Evolutionary conservation across 2,329 filamentous ascomycete species (phyloP), one percentile per base, ranked within the genome.

Genomic region (Aureobasidium lini): DNA sequence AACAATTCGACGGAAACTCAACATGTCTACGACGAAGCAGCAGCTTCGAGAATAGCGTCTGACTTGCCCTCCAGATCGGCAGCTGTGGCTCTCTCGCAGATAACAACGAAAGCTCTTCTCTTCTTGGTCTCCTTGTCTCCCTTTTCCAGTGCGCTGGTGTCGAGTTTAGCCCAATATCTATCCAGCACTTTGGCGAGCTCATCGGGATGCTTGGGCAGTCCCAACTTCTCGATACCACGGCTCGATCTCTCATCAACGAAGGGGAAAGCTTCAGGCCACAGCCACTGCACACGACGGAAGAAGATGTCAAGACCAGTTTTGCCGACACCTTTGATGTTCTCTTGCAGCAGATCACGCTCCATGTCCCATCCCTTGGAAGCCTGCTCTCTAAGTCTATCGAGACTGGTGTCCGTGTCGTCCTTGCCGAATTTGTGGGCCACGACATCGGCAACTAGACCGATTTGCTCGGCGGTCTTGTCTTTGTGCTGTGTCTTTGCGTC

Each of bases 401-500:
- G 39, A 43, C 65, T 60, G 18, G 67, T 66, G n/a, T 72, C 70
- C 7, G 70, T 64, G 11, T 69, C 67, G n/a, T 61, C 56, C 29
- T 66, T 65, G 4, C 68, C 63, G 56, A 70, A 70, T 36, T 71
- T 72, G 40, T 69, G 64, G 6, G 66, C 50, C 2, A 74, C 64
- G 0, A 68, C 66, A 28, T 72, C 68, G 1, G 71, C 71, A 6
- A 73, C 57, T 8, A 64, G 32, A 4, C 68, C 69, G 6, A 78
- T 67, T 59, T 77, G 72, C 8, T 70, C 67, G 0, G 75, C 75
- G 1, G 75, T 77, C 67, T 78, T 78, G 62, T 73, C 74, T 59
- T 76, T 74, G 61, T 78, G 75, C 66, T 78, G 75, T 6, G 75
- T 78, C 32, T 68, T 63, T 36, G 76, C 75, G 57, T 74, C 72